Evolutionary conservation across 2,329 filamentous ascomycete species (phyloP).

Genomic region (Herpotrichia juniperi): DNA sequence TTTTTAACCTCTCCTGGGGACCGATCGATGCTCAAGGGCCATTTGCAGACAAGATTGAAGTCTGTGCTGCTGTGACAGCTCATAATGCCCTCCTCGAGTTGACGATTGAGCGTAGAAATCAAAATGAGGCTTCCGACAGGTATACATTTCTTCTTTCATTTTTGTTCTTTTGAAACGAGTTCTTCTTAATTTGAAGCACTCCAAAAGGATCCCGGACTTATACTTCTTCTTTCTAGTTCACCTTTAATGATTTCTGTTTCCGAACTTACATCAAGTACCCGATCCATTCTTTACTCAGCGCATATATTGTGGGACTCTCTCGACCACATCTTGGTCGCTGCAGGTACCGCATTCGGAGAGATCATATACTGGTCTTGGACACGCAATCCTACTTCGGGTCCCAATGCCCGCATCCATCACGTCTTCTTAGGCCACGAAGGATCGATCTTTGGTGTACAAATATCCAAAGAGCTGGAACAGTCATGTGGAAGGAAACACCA

Average conservation of each 20-base stretch:
- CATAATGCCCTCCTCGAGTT: slow-evolving; percentile 80
- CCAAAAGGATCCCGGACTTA: not conserved
- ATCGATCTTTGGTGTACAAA: slow-evolving; percentile 87
- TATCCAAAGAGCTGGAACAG: slow-evolving; percentile 59
- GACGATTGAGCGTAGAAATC: slow-evolving; percentile 19
- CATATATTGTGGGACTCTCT: slow-evolving; percentile 68
- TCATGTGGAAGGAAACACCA: slow-evolving; percentile 46
- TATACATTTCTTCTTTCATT: slow-evolving; percentile 7
- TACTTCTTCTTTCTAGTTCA: slow-evolving; percentile 10
- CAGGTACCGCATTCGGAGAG: slow-evolving; percentile 93
- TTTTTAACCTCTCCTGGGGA: slow-evolving; percentile 37
- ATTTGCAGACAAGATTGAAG: not conserved
- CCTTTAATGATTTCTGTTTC: slow-evolving; percentile 48
- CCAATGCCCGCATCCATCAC: slow-evolving; percentile 54
- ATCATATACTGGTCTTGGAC: slow-evolving; percentile 85
- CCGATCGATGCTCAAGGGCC: slow-evolving; percentile 6
- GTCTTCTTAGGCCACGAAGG: slow-evolving; percentile 79
- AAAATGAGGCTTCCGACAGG: slow-evolving; percentile 10
- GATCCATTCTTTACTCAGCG: slow-evolving; percentile 88
- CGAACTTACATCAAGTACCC: slow-evolving; percentile 67
- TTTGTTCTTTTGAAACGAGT: not conserved
- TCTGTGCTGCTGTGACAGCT: slow-evolving; percentile 67
- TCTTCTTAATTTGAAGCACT: not conserved
- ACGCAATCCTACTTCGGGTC: slow-evolving; percentile 27
- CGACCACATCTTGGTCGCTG: slow-evolving; percentile 73